phyloP scores from a whole-genome alignment of 2,329 filamentous ascomycete genomes.

The Fusarium abutilonis region DNA sequence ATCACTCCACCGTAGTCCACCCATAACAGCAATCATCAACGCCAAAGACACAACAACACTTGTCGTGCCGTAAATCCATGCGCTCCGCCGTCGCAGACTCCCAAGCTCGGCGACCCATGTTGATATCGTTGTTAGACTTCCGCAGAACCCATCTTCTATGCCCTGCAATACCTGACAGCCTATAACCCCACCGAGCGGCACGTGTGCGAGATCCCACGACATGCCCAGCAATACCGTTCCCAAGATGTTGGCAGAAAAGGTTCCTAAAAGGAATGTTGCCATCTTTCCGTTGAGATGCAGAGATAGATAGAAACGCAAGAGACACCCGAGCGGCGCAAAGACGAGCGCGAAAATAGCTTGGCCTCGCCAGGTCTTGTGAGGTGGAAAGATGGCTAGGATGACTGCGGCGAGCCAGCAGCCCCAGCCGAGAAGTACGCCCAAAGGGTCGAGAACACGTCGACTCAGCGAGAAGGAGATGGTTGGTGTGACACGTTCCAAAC shows the following conservation, averaged over 20 bases:
- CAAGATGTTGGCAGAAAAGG: conserved; percentile 81
- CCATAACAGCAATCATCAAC: conserved; percentile 76
- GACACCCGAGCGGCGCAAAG: conserved; percentile 83
- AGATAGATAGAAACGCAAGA: conserved; percentile 78
- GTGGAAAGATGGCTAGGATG: conserved; percentile 76
- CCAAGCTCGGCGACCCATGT: conserved; percentile 72
- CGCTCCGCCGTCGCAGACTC: conserved; percentile 59
- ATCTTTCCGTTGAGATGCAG: conserved; percentile 74
- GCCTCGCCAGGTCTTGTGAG: conserved; percentile 79
- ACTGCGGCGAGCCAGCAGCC: conserved; percentile 83
- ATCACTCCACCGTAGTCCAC: conserved; percentile 75
- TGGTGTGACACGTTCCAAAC: conserved; percentile 66
- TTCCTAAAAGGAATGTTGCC: conserved; percentile 81
- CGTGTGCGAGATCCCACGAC: conserved; percentile 81
- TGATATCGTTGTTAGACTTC: conserved; percentile 72
- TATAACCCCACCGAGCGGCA: conserved; percentile 62
- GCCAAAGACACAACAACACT: conserved; percentile 70
- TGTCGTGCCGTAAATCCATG: conserved; percentile 73
- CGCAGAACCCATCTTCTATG: conserved; percentile 74
- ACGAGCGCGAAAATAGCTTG: conserved; percentile 78
- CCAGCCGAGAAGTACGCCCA: conserved; percentile 71
- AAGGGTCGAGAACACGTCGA: conserved; percentile 70
- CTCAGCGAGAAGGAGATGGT: conserved; percentile 66
- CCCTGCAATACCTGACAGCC: conserved; percentile 76
- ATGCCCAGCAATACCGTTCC: conserved; percentile 80